These are phyloP conservation scores for Flaveria brownii DNA, from an alignment of 129 eudicot species.

Conservation along the genomic window DNA sequence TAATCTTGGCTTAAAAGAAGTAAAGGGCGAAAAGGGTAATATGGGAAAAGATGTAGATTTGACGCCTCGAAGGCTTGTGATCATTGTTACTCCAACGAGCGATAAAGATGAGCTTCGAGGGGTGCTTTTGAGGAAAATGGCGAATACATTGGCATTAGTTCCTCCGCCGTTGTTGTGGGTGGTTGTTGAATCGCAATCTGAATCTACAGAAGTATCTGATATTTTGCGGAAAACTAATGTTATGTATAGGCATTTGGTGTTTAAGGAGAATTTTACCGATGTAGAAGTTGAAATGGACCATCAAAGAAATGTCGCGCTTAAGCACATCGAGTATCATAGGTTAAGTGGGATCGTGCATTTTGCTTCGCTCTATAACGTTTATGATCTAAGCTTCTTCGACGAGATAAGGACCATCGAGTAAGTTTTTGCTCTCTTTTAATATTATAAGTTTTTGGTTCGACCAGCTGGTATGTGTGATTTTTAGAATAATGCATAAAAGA, in stretches of 20 bases:
- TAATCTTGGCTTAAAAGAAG: slow-evolving; percentile 17
- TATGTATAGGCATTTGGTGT: slow-evolving; percentile 93
- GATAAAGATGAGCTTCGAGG: slow-evolving; percentile 51
- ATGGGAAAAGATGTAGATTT: slow-evolving; percentile 18
- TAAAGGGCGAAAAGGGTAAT: slow-evolving; percentile 18
- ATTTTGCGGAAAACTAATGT: slow-evolving; percentile 73
- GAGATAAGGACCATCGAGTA: slow-evolving; percentile 93
- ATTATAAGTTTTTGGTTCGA: neutral
- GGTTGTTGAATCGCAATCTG: slow-evolving; percentile 68
- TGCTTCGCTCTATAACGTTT: slow-evolving; percentile 76
- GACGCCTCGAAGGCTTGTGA: slow-evolving; percentile 59
- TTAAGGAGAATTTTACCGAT: slow-evolving; percentile 79
- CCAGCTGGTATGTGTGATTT: neutral
- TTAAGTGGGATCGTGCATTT: slow-evolving; percentile 94
- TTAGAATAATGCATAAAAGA: no score
- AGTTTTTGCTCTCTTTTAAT: slow-evolving; percentile 28
- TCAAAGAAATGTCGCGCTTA: slow-evolving; percentile 83
- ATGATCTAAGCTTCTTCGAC: slow-evolving; percentile 88
- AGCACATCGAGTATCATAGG: slow-evolving; percentile 87
- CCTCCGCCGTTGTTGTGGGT: slow-evolving; percentile 81
- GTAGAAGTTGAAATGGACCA: slow-evolving; percentile 65
- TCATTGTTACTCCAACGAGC: slow-evolving; percentile 74
- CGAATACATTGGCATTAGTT: slow-evolving; percentile 68
- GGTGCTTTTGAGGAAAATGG: slow-evolving; percentile 55
- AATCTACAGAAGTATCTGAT: slow-evolving; percentile 66